Evolutionary conservation across 2,329 filamentous ascomycete species (phyloP).

Genomic region (Hortaea werneckii): DNA sequence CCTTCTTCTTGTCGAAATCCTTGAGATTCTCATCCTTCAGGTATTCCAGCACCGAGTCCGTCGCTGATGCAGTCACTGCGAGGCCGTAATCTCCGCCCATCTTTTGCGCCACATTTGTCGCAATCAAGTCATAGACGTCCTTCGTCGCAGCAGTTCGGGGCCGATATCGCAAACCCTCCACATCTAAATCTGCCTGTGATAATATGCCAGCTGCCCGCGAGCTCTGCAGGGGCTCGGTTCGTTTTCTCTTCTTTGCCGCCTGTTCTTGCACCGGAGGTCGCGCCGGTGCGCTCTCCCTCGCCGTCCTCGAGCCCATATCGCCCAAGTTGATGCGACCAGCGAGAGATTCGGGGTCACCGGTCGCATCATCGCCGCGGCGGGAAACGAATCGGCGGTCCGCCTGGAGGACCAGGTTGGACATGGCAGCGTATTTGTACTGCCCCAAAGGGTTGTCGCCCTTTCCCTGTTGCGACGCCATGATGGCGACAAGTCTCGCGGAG

Average conservation of each 20-base stretch:
- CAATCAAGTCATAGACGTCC: slow-evolving; percentile 86
- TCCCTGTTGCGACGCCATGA: slow-evolving; percentile 23
- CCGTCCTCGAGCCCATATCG: slow-evolving; percentile 85
- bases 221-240: slow-evolving; percentile 56
- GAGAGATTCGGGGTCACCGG: slow-evolving; percentile 92
- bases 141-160: slow-evolving; percentile 85
- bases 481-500: neutral
- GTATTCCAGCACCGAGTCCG: slow-evolving; percentile 81
- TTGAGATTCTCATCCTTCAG: slow-evolving; percentile 93
- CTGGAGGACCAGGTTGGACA: slow-evolving; percentile 99
- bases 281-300: slow-evolving; percentile 69
- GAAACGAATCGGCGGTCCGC: slow-evolving; percentile 93
- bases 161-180: slow-evolving; percentile 86
- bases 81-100: slow-evolving; percentile 91
- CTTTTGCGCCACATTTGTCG: slow-evolving; percentile 78
- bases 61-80: slow-evolving; percentile 84
- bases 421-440: slow-evolving; percentile 31
- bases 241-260: slow-evolving; percentile 68
- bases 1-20: slow-evolving; percentile 96
- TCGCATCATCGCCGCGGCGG: slow-evolving; percentile 85
- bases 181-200: slow-evolving; percentile 71
- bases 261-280: slow-evolving; percentile 44
- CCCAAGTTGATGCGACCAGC: slow-evolving; percentile 86
- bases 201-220: slow-evolving; percentile 66
- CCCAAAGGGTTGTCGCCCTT: slow-evolving; percentile 25